Base-by-base conservation (phyloP, 2,329 filamentous ascomycete species). In the Immersiporthe knoxdaviesiana region DNA sequence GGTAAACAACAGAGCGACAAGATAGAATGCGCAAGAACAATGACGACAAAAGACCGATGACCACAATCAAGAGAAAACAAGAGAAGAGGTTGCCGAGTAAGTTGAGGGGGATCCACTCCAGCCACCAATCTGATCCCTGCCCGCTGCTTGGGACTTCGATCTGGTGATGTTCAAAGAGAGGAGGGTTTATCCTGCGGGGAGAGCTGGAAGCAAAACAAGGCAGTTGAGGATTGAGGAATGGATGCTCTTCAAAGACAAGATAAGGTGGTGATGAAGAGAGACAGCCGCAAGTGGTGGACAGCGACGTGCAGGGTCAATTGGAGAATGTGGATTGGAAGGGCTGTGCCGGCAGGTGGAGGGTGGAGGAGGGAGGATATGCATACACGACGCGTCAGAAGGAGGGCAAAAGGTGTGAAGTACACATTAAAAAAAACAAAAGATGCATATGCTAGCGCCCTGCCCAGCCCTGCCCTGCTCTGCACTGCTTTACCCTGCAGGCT, bases 91-190 rank as follows among this genome's bases (percentile, higher is more conserved):
- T 60, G 67, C 66, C 61, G 61, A 64, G 30, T 10, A 32, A 14
- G 18, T 59, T 4, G 35, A 37, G 30, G 58, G 58, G 67, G 67
- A 41, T 65, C 67, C 67, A 52, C 30, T 65, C 63, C 63, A 65
- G 63, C 63, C 63, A 65, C 63, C 63, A 37, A 56, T 27, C 63
- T 50, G 47, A 63, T 63, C 63, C 50, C 54, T 69, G 68, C 63
- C 27, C 24, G 35, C 16, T 44, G 63, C 32, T 18, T 27, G 12
- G 37, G n/a, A n/a, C 10, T n/a, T n/a, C 41, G 44, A 47, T n/a
- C 7, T 47, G 44, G 10, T 47, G 44, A 47, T 47, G 1, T 10
- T 10, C 18, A n/a, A n/a, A n/a, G 7, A 0, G 21, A 47, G 44
- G 44, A 47, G 44, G 44, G 41, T 21, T 4, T 35, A 35, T 35